Conservation (phyloP, 768 basidiomycete species). For the Boletus sp. region DNA sequence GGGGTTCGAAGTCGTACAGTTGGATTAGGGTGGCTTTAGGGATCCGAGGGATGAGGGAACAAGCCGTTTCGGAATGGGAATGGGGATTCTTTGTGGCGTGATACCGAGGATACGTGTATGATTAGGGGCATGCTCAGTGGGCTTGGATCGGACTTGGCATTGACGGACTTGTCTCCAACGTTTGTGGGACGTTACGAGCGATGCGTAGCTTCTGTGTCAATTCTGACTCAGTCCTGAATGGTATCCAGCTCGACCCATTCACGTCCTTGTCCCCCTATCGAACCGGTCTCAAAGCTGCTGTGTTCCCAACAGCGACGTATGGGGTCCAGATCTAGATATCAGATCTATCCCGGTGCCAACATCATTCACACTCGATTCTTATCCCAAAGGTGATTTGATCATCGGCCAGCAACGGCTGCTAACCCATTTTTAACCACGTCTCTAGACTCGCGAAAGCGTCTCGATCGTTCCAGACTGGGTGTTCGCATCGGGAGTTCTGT, state of each 20-base stretch:
- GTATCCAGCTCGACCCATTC: background rate
- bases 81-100: background rate
- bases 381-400: background rate
- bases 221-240: background rate
- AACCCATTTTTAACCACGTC: background rate
- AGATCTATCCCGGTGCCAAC: background rate
- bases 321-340: background rate
- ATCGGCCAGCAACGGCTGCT: background rate
- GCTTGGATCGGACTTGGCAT: background rate
- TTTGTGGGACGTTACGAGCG: background rate
- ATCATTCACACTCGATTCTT: background rate
- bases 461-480: constrained; percentile 7
- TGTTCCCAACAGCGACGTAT: background rate
- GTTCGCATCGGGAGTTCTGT: background rate
- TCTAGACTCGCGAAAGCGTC: background rate
- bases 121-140: background rate
- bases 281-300: background rate
- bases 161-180: background rate
- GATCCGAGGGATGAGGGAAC: background rate
- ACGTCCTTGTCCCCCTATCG: background rate
- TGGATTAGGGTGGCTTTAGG: constrained; percentile 8
- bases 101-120: background rate
- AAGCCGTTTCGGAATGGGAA: background rate
- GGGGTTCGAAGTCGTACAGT: constrained; percentile 28
- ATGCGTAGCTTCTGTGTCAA: background rate